Evolutionary conservation across 176 grass and related monocot genomes (phyloP).

Genomic region (Tuctoria greenei): DNA sequence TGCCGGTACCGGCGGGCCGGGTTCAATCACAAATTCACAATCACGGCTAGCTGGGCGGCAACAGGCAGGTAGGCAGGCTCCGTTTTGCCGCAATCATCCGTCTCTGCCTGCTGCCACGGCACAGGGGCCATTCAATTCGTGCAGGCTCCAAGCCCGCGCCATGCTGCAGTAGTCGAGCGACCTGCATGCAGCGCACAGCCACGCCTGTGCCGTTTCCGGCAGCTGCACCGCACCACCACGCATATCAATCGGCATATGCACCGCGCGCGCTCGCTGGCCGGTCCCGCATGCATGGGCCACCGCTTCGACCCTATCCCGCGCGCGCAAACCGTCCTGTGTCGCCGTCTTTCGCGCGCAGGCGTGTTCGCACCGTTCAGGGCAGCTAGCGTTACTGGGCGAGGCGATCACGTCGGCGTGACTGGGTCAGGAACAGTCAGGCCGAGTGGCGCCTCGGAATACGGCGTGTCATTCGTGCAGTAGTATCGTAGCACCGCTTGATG

Average conservation of each 20-base stretch:
- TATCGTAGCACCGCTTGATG: background rate
- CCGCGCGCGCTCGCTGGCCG: background rate
- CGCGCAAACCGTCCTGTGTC: background rate
- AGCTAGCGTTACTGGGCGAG: background rate
- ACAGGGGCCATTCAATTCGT: constrained; percentile 9
- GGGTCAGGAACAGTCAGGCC: too few species aligned
- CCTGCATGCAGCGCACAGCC: background rate
- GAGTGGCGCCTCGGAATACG: background rate
- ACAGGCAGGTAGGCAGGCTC: background rate
- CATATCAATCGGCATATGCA: background rate
- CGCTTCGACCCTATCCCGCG: background rate
- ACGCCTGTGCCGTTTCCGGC: constrained; percentile 6
- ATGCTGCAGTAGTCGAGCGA: too few species aligned
- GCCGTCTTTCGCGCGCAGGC: background rate
- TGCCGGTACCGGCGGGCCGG: background rate
- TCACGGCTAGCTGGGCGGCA: background rate
- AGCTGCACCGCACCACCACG: background rate
- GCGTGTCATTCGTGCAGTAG: background rate
- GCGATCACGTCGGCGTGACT: too few species aligned
- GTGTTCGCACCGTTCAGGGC: background rate
- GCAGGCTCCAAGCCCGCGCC: constrained; percentile 17
- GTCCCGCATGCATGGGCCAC: constrained; percentile 11
- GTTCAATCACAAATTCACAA: background rate
- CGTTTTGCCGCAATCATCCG: background rate
- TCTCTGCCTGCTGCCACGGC: too few species aligned